Base-by-base conservation (phyloP, 805 yeast genomes). In the Candida adriatica region DNA sequence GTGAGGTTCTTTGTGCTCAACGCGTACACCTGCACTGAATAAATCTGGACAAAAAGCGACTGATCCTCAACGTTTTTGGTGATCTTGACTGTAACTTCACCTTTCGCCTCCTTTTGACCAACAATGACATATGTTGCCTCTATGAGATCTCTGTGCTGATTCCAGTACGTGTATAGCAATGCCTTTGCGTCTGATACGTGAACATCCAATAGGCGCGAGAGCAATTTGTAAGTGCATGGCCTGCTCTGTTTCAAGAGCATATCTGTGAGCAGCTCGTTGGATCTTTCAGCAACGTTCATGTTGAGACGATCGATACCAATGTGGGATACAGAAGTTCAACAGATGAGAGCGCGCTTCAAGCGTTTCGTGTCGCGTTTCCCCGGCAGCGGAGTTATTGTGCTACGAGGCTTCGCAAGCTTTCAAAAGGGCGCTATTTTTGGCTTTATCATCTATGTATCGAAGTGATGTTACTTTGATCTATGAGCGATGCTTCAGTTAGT, bases 111-210 rank as follows among this genome's bases (percentile, higher is more conserved):
- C n/a, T 37, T 22, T 6, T 25, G 37, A 0, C 77, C 77, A 1
- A 59, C 49, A 10, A 67, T 59, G 4, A 68, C 42, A 38, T 62
- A 70, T 0, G 64, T 52, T 0, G 72, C 71, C 5, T 53, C 45
- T 6, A 70, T 33, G 24, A 55, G 49, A 13, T 58, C 50, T 32
- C 46, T 50, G 40, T 69, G 61, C 20, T 55, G 42, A 6, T 43
- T 39, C 40, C 61, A 66, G 45, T 58, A 71, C 4, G 59, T 49
- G 38, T 53, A 53, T 17, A 72, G 55, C 6, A 60, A 33, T 16
- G 33, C 41, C 42, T 69, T 71, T 11, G 76, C 61, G 20, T 55
- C 56, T 15, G 46, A 28, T 2, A 55, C 59, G 28, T 64, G 61
- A 8, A 69, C 48, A n/a, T 49, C 48, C 31, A 66, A 43, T 6